Evolutionary conservation across 2,329 filamentous ascomycete species (phyloP).

Genomic region (Fragosphaeria purpurea): DNA sequence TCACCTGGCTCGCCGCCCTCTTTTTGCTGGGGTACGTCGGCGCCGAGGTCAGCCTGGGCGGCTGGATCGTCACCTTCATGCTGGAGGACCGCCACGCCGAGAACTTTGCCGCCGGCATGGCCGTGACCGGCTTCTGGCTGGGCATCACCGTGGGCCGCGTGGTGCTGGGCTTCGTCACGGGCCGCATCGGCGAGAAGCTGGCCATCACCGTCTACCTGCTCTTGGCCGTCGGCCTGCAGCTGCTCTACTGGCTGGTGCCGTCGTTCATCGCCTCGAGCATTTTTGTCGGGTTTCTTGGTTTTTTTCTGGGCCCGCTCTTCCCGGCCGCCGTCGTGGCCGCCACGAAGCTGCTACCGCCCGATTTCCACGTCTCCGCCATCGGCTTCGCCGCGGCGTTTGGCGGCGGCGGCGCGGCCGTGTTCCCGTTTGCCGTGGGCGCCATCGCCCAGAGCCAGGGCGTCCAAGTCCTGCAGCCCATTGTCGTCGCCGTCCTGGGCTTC

Average conservation of each 20-base stretch:
- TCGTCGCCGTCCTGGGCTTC: slow-evolving; percentile 36
- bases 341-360: slow-evolving; percentile 62
- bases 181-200: slow-evolving; percentile 59
- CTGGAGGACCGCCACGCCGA: slow-evolving; percentile 60
- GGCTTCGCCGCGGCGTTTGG: slow-evolving; percentile 74
- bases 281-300: slow-evolving; percentile 61
- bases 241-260: slow-evolving; percentile 75
- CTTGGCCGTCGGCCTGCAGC: slow-evolving; percentile 51
- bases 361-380: slow-evolving; percentile 69
- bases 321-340: slow-evolving; percentile 63
- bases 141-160: slow-evolving; percentile 68
- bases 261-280: slow-evolving; percentile 64
- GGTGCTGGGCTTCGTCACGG: slow-evolving; percentile 65
- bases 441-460: slow-evolving; percentile 52
- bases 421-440: slow-evolving; percentile 59
- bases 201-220: slow-evolving; percentile 55
- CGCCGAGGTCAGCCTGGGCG: slow-evolving; percentile 51
- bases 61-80: slow-evolving; percentile 83
- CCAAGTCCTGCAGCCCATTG: slow-evolving; percentile 45
- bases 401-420: slow-evolving; percentile 57
- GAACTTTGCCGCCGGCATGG: slow-evolving; percentile 63
- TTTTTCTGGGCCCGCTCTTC: slow-evolving; percentile 73
- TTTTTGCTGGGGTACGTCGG: slow-evolving; percentile 76
- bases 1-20: slow-evolving; percentile 62
- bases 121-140: slow-evolving; percentile 74